Evolutionary conservation across 2,329 filamentous ascomycete genomes (phyloP).

Genomic region (Scedosporium boydii): DNA sequence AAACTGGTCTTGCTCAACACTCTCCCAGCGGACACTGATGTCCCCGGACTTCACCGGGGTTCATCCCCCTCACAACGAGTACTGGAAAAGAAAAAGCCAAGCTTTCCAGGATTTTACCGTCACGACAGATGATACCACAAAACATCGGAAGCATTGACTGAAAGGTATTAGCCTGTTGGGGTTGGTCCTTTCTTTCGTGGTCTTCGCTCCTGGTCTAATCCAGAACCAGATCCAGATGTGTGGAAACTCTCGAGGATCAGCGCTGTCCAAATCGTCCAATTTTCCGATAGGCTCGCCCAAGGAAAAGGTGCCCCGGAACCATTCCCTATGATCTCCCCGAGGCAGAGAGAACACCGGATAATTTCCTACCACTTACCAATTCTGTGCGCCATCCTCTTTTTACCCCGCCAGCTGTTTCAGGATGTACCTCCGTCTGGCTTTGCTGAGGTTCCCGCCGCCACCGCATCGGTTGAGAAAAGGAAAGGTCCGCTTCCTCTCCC

Average conservation of each 20-base stretch:
- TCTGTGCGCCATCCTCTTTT: neutral
- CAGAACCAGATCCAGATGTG: neutral
- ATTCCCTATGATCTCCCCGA: constrained; percentile 1
- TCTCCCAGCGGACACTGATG: too few species aligned
- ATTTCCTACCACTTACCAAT: neutral
- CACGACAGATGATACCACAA: neutral
- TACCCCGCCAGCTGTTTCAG: constrained; percentile 2
- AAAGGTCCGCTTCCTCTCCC: neutral
- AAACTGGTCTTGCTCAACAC: too few species aligned
- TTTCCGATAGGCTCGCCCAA: neutral
- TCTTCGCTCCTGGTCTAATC: neutral
- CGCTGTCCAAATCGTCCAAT: neutral
- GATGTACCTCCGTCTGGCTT: neutral
- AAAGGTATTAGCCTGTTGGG: neutral
- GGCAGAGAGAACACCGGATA: neutral
- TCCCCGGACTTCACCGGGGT: too few species aligned
- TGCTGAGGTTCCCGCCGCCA: neutral
- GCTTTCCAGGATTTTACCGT: neutral
- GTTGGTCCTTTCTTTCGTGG: neutral
- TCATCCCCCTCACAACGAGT: too few species aligned
- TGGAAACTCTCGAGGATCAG: neutral
- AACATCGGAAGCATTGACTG: neutral
- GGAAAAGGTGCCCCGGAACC: neutral
- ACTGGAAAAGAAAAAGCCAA: neutral
- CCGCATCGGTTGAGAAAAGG: neutral